A percentile compares a stretch with the other conserved stretches of the same genome.
Evolutionary conservation across 441 rosid genomes (phyloP).

Genomic region (Populus hybrid): DNA sequence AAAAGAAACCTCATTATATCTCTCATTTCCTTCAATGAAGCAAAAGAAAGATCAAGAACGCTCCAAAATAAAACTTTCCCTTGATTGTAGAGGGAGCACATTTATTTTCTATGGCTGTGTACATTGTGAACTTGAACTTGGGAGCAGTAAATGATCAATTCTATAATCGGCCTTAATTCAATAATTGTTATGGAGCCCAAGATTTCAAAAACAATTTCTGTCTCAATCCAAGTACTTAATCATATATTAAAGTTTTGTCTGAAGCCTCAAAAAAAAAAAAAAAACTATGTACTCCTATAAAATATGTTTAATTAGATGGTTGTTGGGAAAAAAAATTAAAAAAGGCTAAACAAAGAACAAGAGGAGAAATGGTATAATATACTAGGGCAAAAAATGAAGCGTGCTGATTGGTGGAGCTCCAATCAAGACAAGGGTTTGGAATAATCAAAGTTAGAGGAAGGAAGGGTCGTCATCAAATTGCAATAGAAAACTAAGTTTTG

Average conservation of each 20-base stretch:
- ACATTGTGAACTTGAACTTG: neutral
- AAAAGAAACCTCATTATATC: neutral
- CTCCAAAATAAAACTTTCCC: slow-evolving; percentile 7
- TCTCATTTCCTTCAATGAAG: slow-evolving; percentile 13
- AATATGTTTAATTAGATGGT: neutral
- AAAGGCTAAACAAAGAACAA: neutral
- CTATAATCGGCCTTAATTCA: neutral
- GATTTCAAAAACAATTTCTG: too few species aligned
- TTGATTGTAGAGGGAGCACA: neutral
- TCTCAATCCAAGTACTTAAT: too few species aligned
- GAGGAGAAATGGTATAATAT: neutral
- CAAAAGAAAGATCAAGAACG: slow-evolving; percentile 11
- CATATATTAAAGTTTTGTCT: too few species aligned
- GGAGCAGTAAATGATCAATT: neutral
- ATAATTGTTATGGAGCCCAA: too few species aligned
- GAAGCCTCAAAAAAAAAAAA: too few species aligned
- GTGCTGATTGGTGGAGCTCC: slow-evolving; percentile 5
- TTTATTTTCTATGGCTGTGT: neutral
- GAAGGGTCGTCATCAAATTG: slow-evolving; percentile 26
- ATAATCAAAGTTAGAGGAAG: neutral
- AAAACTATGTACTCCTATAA: too few species aligned
- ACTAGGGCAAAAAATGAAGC: neutral
- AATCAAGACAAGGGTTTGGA: slow-evolving; percentile 24
- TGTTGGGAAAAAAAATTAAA: slow-evolving; percentile 1
- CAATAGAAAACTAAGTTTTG: slow-evolving; percentile 8